Evolutionary conservation across 805 yeast genomes (phyloP), one percentile per base, ranked within the genome.

Genomic region (Grigorovia yakushimaensis): DNA sequence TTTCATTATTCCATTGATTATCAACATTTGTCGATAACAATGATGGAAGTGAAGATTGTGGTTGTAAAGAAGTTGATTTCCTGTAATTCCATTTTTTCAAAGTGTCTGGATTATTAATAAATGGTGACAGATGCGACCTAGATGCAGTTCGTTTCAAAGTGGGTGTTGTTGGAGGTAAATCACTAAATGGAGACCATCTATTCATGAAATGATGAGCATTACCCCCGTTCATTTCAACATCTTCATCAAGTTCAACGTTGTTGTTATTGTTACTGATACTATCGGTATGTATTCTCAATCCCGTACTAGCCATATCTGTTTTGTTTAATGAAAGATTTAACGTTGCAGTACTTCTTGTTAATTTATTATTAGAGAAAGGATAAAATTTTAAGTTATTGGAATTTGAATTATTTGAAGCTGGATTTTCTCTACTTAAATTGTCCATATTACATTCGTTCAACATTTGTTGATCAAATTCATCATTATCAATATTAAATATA

Each of bases 301-400:
- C 22, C 17, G 46, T 22, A 10, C 20, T 27, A 15, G 22, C 23
- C 17, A n/a, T 42, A 23, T 20, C 17, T 20, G n/a, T 7, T 21
- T 2, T 17, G 21, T 22, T 39, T 20, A 75, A 57, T 11, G 79
- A 73, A 44, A 77, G 54, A 47, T 77, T 77, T 51, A 77, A 56
- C 9, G 76, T 61, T 1, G 79, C 80, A 1, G 71, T 74, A 66
- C 80, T 74, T 62, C 82, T 68, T 51, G 79, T 71, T 36, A 77
- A 49, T 17, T 54, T 60, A 37, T 59, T 56, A 42, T 56, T 59
- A 17, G 62, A 51, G 46, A 58, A 61, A 2, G 66, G 62, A 42
- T 54, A 59, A 38, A 61, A 61, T 21, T 58, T 55, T 40, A 61
- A 48, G 38, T 58, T 57, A 44, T 60, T 60, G 1, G 59, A 47